These are phyloP conservation scores for Discostella stelligera DNA, from an alignment of 352 stramenopile genomes.

Conservation along the genomic window DNA sequence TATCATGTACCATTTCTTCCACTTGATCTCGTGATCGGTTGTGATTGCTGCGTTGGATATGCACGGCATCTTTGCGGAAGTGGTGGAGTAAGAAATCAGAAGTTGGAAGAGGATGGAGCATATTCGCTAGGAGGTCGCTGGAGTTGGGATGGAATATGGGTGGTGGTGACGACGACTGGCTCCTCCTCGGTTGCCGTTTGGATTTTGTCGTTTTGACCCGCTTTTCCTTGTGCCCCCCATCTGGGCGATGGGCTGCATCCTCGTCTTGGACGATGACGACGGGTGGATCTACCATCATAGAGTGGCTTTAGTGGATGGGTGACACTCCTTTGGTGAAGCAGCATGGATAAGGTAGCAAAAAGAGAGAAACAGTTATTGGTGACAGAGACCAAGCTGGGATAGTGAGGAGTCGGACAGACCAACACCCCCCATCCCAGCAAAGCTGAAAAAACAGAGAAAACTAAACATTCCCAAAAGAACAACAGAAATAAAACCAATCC, in stretches of 20 bases:
- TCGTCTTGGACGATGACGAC: conserved; percentile 4
- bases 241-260: background rate
- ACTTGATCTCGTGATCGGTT: background rate
- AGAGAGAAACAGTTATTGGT: too few relatives aligned
- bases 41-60: conserved; percentile 15
- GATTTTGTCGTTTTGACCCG: conserved; percentile 4
- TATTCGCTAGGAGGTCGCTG: conserved; percentile 30
- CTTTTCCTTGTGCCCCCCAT: conserved; percentile 5
- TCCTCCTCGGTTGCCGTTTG: background rate
- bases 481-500: too few relatives aligned
- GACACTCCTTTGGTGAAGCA: too few relatives aligned
- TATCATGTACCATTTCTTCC: conserved; percentile 31
- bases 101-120: conserved; percentile 42
- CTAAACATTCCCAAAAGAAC: too few relatives aligned
- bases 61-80: conserved; percentile 60
- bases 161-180: background rate
- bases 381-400: too few relatives aligned
- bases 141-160: conserved; percentile 34
- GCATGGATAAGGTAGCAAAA: too few relatives aligned
- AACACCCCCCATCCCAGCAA: too few relatives aligned
- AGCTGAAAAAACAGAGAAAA: too few relatives aligned
- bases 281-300: background rate
- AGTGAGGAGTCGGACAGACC: too few relatives aligned
- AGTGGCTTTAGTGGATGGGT: too few relatives aligned
- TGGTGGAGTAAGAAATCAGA: conserved; percentile 41